Percentiles rank a stretch among this genome's conserved stretches.
Conservation (phyloP, 1,284 basidiomycete species). For the Cutaneotrichosporon daszewskae region DNA sequence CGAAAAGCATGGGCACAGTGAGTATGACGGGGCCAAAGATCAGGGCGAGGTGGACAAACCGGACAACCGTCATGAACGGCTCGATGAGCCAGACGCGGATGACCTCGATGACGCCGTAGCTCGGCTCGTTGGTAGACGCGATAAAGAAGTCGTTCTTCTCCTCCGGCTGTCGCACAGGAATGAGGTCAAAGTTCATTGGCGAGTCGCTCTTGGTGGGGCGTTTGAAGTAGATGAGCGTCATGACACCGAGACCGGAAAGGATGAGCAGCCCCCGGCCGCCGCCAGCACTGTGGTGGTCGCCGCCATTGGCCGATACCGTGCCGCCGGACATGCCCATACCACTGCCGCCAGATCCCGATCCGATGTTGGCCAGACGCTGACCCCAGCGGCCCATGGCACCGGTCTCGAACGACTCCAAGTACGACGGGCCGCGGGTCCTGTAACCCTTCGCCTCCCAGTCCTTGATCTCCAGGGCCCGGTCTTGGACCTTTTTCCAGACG, state of each 20-base stretch:
- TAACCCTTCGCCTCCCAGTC: constrained; percentile 1
- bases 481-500: constrained; percentile 37
- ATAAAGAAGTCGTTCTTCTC: constrained; percentile 8
- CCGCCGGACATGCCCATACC: background rate
- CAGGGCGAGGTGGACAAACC: constrained; percentile 76
- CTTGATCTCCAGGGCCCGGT: constrained; percentile 12
- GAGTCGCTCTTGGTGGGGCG: constrained; percentile 25
- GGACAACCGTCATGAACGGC: constrained; percentile 72
- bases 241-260: constrained; percentile 26
- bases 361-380: background rate
- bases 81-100: constrained; percentile 61
- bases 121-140: constrained; percentile 17
- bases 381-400: constrained; percentile 1
- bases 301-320: constrained; percentile 3
- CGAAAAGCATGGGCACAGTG: constrained; percentile 73
- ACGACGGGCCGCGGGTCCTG: background rate
- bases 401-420: constrained; percentile 3
- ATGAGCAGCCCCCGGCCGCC: constrained; percentile 23
- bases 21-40: constrained; percentile 87
- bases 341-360: too few relatives aligned
- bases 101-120: constrained; percentile 14
- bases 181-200: constrained; percentile 7
- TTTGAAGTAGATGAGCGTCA: constrained; percentile 22
- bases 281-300: constrained; percentile 4
- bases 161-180: constrained; percentile 16